Conservation (phyloP, 176 grass and related monocot species). For the Oryza meridionalis region DNA sequence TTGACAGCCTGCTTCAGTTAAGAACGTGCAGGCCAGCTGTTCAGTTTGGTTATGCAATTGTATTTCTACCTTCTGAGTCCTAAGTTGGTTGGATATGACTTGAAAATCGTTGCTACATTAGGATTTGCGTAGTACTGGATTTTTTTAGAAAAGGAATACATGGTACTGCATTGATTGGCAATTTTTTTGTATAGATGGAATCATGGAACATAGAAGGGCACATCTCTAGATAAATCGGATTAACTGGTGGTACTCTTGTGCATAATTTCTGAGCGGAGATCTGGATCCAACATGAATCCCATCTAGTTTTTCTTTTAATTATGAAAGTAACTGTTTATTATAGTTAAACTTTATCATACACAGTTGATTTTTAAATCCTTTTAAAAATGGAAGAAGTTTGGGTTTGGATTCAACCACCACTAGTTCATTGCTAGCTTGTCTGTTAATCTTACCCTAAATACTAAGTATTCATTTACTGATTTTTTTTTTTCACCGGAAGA, state of each 20-base stretch:
- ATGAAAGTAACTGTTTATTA: background rate
- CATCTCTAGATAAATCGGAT: background rate
- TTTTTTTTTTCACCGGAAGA: conserved; percentile 6
- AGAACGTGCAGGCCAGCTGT: background rate
- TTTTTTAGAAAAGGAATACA: background rate
- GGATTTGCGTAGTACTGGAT: background rate
- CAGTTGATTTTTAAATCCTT: background rate
- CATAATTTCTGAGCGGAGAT: conserved; percentile 23
- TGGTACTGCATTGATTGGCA: background rate
- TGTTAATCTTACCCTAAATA: background rate
- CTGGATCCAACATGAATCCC: background rate
- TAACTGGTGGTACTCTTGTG: background rate
- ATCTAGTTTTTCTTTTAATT: background rate
- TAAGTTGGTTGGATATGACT: conserved; percentile 14
- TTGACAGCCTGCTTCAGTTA: background rate
- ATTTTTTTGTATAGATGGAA: background rate
- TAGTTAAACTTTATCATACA: background rate
- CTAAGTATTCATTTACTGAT: background rate
- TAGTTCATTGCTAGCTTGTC: background rate
- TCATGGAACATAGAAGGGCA: background rate
- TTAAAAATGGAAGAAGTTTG: no score
- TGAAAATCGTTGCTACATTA: background rate
- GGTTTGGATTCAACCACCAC: no score
- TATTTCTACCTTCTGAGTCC: conserved; percentile 1
- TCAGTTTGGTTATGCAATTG: conserved; percentile 22